phyloP scores from a whole-genome alignment of 495 filamentous ascomycete species.

The Cenococcum geophilum region DNA sequence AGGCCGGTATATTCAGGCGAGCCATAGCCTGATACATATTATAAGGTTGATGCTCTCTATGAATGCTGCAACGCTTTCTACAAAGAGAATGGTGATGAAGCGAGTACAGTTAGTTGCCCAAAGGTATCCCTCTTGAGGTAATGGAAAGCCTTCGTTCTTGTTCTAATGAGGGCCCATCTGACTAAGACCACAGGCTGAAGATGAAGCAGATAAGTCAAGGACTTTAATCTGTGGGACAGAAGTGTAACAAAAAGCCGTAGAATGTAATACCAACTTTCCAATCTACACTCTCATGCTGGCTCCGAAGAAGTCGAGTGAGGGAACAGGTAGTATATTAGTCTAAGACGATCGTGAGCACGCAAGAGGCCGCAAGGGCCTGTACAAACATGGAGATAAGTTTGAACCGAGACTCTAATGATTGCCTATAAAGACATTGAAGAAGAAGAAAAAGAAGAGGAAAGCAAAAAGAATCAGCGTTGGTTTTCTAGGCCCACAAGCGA shows the following conservation, averaged over 20 bases:
- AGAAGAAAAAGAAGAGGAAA: constrained; percentile 39
- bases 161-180: background rate
- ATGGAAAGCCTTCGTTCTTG: background rate
- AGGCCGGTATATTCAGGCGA: background rate
- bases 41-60: constrained; percentile 81
- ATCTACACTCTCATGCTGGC: constrained; percentile 47
- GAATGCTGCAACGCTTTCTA: constrained; percentile 93
- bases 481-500: constrained; percentile 4
- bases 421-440: constrained; percentile 79
- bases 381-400: constrained; percentile 83
- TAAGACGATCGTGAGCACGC: constrained; percentile 99
- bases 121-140: constrained; percentile 64
- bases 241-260: constrained; percentile 5
- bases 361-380: constrained; percentile 79
- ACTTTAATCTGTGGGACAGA: constrained; percentile 18
- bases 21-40: background rate
- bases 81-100: constrained; percentile 66
- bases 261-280: constrained; percentile 34
- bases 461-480: constrained; percentile 1
- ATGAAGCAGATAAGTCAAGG: constrained; percentile 70
- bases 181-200: constrained; percentile 50
- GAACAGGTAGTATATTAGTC: constrained; percentile 60
- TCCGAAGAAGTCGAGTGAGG: constrained; percentile 56
- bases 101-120: constrained; percentile 75
- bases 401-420: constrained; percentile 99